Conservation (phyloP, 169 alveolate species). For the Amoebophrya sp. region DNA sequence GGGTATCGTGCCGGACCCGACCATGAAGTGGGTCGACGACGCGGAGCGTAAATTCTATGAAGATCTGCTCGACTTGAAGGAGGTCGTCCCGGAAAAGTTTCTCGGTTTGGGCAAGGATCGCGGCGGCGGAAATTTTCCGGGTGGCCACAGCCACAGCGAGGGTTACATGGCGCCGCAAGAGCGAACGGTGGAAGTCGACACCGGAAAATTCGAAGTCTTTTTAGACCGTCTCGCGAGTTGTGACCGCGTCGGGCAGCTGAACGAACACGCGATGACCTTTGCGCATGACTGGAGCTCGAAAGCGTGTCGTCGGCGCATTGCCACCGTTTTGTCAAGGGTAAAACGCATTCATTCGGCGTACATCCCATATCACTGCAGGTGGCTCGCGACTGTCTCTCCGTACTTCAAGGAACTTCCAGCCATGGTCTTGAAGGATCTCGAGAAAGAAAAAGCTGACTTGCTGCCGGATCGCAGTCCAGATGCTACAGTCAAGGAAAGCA, state of each 20-base stretch:
- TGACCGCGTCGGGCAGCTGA: background rate
- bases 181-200: background rate
- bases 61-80: background rate
- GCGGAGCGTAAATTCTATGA: background rate
- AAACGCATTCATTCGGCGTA: background rate
- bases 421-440: background rate
- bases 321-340: background rate
- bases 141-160: no score
- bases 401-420: background rate
- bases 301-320: background rate
- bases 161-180: background rate
- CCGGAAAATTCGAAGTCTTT: background rate
- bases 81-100: background rate
- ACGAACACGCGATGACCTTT: constrained; percentile 8
- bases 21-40: background rate
- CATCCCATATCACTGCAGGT: constrained; percentile 9
- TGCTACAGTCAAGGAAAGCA: background rate
- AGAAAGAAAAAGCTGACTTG: background rate
- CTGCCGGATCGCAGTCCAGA: background rate
- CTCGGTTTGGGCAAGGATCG: no score
- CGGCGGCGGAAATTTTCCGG: no score
- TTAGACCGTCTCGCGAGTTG: background rate
- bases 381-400: background rate
- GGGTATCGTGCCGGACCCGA: background rate
- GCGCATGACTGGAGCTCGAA: background rate